Evolutionary conservation across 345 rosid species (phyloP).

Genomic region (Aurinia saxatilis): DNA sequence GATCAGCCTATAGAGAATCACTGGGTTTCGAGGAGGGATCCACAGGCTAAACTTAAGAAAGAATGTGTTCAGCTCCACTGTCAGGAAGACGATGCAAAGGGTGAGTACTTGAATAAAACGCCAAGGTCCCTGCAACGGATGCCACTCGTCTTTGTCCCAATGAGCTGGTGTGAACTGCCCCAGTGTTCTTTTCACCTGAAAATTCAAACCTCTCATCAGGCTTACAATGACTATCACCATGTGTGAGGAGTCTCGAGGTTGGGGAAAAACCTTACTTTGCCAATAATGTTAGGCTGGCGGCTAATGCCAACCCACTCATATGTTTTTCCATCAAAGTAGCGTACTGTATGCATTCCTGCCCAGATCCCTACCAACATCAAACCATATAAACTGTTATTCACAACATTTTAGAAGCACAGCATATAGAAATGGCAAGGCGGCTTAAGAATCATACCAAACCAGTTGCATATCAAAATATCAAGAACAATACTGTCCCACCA

Average conservation of each 20-base stretch:
- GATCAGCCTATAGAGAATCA: conserved; percentile 78
- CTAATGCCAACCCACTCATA: conserved; percentile 99
- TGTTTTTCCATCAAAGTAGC: conserved; percentile 91
- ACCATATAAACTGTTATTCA: not conserved
- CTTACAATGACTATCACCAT: not conserved
- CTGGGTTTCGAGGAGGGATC: conserved; percentile 94
- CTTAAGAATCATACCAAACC: conserved; percentile 76
- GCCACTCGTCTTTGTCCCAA: conserved; percentile 99
- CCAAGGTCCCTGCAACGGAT: conserved; percentile 94
- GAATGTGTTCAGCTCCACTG: conserved; percentile 94
- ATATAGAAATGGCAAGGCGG: not conserved
- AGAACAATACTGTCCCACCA: conserved; percentile 99
- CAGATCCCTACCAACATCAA: conserved; percentile 62
- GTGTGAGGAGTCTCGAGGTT: not conserved
- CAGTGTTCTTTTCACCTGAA: conserved; percentile 76
- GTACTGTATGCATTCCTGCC: conserved; percentile 97
- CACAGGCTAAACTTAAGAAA: conserved; percentile 96
- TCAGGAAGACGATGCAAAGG: conserved; percentile 78
- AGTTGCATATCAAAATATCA: conserved; percentile 93
- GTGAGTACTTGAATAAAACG: conserved; percentile 91
- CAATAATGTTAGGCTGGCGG: conserved; percentile 84
- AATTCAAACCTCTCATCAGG: not conserved
- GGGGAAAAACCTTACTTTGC: conserved; percentile 47
- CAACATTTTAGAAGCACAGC: not conserved
- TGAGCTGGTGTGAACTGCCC: conserved; percentile 98